phyloP scores from a whole-genome alignment of 805 yeast genomes.

The Millerozyma acaciae region DNA sequence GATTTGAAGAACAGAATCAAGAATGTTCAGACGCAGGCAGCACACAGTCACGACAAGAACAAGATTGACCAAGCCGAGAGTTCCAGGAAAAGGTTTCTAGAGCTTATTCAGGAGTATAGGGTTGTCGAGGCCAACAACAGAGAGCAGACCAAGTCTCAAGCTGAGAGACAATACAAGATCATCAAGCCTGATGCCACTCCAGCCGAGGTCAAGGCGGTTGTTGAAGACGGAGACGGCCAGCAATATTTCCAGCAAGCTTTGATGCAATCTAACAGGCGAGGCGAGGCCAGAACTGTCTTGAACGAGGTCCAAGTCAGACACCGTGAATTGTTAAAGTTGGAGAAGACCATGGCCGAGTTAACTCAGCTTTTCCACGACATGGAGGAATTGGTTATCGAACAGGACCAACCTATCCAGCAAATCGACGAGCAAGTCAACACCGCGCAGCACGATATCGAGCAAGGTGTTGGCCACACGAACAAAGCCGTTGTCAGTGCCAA shows the following conservation, averaged over 20 bases:
- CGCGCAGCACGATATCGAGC: slow-evolving; percentile 89
- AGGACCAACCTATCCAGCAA: slow-evolving; percentile 81
- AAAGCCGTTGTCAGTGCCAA: slow-evolving; percentile 86
- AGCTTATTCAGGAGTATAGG: slow-evolving; percentile 81
- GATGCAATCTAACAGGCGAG: slow-evolving; percentile 79
- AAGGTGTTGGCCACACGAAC: slow-evolving; percentile 90
- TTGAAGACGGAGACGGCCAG: slow-evolving; percentile 78
- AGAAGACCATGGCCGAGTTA: slow-evolving; percentile 92
- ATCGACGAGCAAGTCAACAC: slow-evolving; percentile 74
- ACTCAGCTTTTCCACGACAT: slow-evolving; percentile 92
- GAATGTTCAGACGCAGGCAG: slow-evolving; percentile 65
- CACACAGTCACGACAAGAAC: slow-evolving; percentile 58
- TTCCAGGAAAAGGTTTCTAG: slow-evolving; percentile 78
- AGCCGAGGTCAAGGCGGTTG: slow-evolving; percentile 78
- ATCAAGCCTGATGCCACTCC: slow-evolving; percentile 84
- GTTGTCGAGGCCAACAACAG: slow-evolving; percentile 82
- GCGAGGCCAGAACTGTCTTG: slow-evolving; percentile 92
- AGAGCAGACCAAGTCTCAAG: slow-evolving; percentile 79
- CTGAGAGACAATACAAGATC: slow-evolving; percentile 88
- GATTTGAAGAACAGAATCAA: slow-evolving; percentile 74
- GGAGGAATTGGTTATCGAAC: slow-evolving; percentile 95
- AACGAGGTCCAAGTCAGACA: slow-evolving; percentile 96
- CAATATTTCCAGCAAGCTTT: slow-evolving; percentile 94
- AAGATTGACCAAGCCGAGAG: slow-evolving; percentile 89
- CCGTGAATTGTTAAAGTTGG: slow-evolving; percentile 90